Percentiles rank a stretch among this genome's conserved stretches.
These are phyloP conservation scores for Cladosporium sp. DNA, from an alignment of 2,329 filamentous ascomycete genomes.

Conservation along the genomic window DNA sequence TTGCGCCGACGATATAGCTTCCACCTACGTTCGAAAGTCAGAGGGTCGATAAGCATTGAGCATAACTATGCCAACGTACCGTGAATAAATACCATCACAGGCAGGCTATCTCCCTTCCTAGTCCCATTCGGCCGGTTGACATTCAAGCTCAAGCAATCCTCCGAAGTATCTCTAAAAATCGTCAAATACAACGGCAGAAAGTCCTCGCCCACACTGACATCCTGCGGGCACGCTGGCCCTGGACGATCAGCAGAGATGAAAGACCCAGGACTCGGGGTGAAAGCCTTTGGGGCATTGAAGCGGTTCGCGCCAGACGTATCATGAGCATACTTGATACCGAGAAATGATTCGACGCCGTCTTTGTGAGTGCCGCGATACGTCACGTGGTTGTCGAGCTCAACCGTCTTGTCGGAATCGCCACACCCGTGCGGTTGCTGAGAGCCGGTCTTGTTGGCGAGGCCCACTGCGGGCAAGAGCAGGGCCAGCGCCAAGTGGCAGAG, in stretches of 20 bases:
- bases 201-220: slow-evolving; percentile 9
- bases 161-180: slow-evolving; percentile 13
- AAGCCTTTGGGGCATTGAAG: slow-evolving; percentile 35
- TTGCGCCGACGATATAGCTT: slow-evolving; percentile 25
- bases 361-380: slow-evolving; percentile 31
- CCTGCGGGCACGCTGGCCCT: slow-evolving; percentile 37
- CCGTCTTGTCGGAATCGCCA: background rate
- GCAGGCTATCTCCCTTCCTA: slow-evolving; percentile 31
- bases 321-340: slow-evolving; percentile 36
- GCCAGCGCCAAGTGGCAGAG: slow-evolving; percentile 1
- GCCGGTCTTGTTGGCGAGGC: background rate
- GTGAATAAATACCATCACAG: slow-evolving; percentile 40
- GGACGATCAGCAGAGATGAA: slow-evolving; percentile 31
- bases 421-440: background rate
- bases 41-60: background rate
- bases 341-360: slow-evolving; percentile 35
- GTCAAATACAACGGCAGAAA: slow-evolving; percentile 16
- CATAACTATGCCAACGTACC: background rate
- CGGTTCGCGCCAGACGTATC: slow-evolving; percentile 34
- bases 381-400: slow-evolving; percentile 18
- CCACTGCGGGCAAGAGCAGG: background rate
- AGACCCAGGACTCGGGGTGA: slow-evolving; percentile 24
- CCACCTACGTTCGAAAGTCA: slow-evolving; percentile 21
- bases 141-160: slow-evolving; percentile 38
- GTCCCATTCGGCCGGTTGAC: slow-evolving; percentile 28